Conservation (phyloP, 345 rosid genomes). For the Lepidium didymum region DNA sequence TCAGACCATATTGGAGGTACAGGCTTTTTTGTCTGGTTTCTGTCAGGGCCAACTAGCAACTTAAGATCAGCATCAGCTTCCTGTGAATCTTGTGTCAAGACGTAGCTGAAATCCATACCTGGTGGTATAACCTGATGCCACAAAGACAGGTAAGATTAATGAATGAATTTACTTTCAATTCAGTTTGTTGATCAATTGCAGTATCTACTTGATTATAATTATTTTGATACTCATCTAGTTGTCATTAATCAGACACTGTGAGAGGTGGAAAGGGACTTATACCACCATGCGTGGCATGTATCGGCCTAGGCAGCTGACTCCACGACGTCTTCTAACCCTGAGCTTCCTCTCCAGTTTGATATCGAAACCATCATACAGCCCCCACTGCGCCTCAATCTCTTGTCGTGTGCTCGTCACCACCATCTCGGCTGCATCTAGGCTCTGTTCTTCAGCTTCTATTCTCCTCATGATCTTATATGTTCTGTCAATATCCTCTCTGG, state of each 20-base stretch:
- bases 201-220: neutral
- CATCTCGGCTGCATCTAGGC: slow-evolving; percentile 93
- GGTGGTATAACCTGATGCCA: slow-evolving; percentile 93
- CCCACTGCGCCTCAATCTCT: slow-evolving; percentile 99
- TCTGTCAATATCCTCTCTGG: slow-evolving; percentile 79
- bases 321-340: slow-evolving; percentile 84
- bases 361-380: slow-evolving; percentile 94
- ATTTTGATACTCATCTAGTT: neutral
- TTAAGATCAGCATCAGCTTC: slow-evolving; percentile 75
- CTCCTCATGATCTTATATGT: slow-evolving; percentile 94
- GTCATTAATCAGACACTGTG: slow-evolving; percentile 1
- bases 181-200: neutral
- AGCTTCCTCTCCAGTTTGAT: slow-evolving; percentile 85
- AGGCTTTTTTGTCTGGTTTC: slow-evolving; percentile 51
- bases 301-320: slow-evolving; percentile 90
- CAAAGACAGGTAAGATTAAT: slow-evolving; percentile 25
- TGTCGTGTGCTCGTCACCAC: slow-evolving; percentile 92
- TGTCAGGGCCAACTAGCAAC: slow-evolving; percentile 54
- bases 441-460: slow-evolving; percentile 90
- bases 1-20: slow-evolving; percentile 86
- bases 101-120: slow-evolving; percentile 98
- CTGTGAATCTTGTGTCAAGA: slow-evolving; percentile 74
- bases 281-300: slow-evolving; percentile 79
- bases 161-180: neutral
- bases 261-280: neutral